Conservation (phyloP, 768 basidiomycete genomes). For the Suillus discolor region DNA sequence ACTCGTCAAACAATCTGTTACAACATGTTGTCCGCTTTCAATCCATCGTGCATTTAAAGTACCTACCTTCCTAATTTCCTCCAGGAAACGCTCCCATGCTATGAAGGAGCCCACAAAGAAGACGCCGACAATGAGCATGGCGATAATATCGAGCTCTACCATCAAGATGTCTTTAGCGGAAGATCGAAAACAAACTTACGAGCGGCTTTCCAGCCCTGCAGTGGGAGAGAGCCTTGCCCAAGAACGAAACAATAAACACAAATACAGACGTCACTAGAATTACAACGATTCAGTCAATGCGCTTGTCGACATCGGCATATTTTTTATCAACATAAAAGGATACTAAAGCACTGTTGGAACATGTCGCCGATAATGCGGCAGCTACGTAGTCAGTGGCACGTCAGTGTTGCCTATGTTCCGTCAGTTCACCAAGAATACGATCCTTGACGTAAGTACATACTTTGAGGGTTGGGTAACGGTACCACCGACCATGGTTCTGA, state of each 20-base stretch:
- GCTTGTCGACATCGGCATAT: slow-evolving; percentile 38
- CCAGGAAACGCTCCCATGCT: slow-evolving; percentile 62
- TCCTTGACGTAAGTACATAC: slow-evolving; percentile 22
- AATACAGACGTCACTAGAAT: slow-evolving; percentile 60
- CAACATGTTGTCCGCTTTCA: too few species aligned
- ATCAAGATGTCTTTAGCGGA: slow-evolving; percentile 21
- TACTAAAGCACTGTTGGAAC: slow-evolving; percentile 49
- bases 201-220: slow-evolving; percentile 55
- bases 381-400: slow-evolving; percentile 51
- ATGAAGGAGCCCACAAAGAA: slow-evolving; percentile 54
- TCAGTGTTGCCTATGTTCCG: slow-evolving; percentile 46
- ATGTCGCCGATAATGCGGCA: slow-evolving; percentile 42
- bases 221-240: slow-evolving; percentile 58
- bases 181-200: slow-evolving; percentile 37
- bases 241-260: slow-evolving; percentile 68
- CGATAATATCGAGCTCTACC: slow-evolving; percentile 55
- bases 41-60: background rate
- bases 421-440: background rate
- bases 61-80: slow-evolving; percentile 42
- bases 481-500: slow-evolving; percentile 67
- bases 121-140: slow-evolving; percentile 58
- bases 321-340: slow-evolving; percentile 56
- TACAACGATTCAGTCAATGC: slow-evolving; percentile 64
- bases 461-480: slow-evolving; percentile 38
- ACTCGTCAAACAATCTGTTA: too few species aligned